phyloP scores from a whole-genome alignment of 202 grass and related monocot species.

The Sporobolus alterniflorus region DNA sequence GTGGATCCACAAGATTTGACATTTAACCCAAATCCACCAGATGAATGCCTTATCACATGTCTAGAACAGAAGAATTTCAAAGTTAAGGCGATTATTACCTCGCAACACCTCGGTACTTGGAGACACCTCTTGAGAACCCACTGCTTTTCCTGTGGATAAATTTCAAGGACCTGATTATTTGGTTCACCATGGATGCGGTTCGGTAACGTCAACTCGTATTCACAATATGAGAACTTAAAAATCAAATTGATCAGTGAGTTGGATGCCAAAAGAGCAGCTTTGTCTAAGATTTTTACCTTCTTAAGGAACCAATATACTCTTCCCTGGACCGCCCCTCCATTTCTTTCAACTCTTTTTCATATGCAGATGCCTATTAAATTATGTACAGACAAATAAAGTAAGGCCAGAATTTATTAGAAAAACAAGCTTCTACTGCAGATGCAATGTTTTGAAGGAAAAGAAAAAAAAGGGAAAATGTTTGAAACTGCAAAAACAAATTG shows the following conservation, averaged over 20 bases:
- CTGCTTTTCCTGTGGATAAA: conserved; percentile 83
- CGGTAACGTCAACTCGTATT: background rate
- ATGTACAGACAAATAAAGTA: background rate
- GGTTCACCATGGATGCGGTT: background rate
- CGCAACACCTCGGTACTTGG: conserved; percentile 88
- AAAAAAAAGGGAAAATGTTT: background rate
- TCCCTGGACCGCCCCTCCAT: conserved; percentile 88
- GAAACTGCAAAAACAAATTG: background rate
- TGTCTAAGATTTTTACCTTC: conserved; percentile 56
- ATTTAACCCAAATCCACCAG: background rate
- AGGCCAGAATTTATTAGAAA: background rate
- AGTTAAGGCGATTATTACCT: conserved; percentile 40
- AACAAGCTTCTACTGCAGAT: background rate
- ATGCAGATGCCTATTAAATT: conserved; percentile 44
- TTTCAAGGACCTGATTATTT: background rate
- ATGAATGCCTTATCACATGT: background rate
- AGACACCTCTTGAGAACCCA: conserved; percentile 93
- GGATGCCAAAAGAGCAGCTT: background rate
- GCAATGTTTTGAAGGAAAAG: background rate
- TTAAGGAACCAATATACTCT: conserved; percentile 90
- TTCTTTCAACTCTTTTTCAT: conserved; percentile 72
- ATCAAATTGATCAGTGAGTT: background rate
- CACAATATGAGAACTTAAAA: background rate
- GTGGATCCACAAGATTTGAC: background rate
- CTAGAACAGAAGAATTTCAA: background rate